phyloP scores from a whole-genome alignment of 192 early-diverging fungal species.

The Polychytrium aggregatum region DNA sequence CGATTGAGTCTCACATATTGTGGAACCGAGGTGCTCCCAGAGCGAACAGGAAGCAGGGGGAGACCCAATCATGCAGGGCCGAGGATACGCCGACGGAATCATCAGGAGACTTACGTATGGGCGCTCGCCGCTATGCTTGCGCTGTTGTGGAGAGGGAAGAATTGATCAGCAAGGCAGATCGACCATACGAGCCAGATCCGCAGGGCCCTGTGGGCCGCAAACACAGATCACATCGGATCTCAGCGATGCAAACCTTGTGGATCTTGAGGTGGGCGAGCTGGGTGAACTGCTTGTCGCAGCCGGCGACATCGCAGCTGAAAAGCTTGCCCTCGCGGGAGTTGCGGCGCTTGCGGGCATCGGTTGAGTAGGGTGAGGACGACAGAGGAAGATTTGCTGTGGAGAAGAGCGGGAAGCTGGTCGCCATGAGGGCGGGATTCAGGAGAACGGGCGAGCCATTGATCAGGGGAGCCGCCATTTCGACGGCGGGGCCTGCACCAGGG shows the following conservation, averaged over 20 bases:
- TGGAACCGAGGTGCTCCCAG: background rate
- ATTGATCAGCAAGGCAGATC: background rate
- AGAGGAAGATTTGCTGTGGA: too few species aligned
- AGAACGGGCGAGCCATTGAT: too few species aligned
- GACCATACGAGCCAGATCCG: background rate
- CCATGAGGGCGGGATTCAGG: too few species aligned
- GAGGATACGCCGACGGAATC: background rate
- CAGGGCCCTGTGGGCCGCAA: slow-evolving; percentile 7
- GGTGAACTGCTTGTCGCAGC: slow-evolving; percentile 53
- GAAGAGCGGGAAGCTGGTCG: too few species aligned
- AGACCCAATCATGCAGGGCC: background rate
- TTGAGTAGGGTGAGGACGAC: too few species aligned
- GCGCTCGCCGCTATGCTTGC: slow-evolving; percentile 51
- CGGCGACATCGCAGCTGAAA: slow-evolving; percentile 14
- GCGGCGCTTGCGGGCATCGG: background rate
- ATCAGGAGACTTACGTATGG: slow-evolving; percentile 26
- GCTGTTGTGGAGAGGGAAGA: slow-evolving; percentile 13
- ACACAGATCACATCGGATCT: background rate
- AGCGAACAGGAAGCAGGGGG: background rate
- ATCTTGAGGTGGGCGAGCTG: slow-evolving; percentile 65
- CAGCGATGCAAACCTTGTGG: slow-evolving; percentile 37
- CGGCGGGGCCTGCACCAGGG: too few species aligned
- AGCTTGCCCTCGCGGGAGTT: slow-evolving; percentile 10
- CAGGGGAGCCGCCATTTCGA: too few species aligned
- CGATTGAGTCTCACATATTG: background rate